Conservation (phyloP, 805 yeast genomes). For the Diddensiella transvaalensis region DNA sequence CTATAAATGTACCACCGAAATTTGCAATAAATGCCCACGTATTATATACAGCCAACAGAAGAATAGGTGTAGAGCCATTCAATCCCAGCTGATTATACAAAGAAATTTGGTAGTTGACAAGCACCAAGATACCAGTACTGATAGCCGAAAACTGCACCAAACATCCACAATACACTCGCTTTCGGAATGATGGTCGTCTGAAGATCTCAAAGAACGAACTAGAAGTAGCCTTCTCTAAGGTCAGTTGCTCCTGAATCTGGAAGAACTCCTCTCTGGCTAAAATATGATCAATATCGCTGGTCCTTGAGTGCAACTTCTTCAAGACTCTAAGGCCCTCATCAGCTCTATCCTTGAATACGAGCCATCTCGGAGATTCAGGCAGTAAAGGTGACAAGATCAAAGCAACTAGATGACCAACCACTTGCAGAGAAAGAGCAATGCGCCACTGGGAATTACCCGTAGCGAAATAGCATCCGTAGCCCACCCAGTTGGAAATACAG, state of each 20-base stretch:
- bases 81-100: not conserved
- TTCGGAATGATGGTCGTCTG: conserved; percentile 2
- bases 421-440: not conserved
- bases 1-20: conserved; percentile 1
- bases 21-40: conserved; percentile 7
- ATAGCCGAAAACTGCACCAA: not conserved
- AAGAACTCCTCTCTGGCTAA: conserved; percentile 2
- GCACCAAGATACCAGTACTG: not conserved
- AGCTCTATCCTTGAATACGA: conserved; percentile 2
- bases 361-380: conserved; percentile 11
- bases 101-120: not conserved
- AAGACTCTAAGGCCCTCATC: not conserved
- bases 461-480: conserved; percentile 13
- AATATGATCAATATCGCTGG: not conserved
- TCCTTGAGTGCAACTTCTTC: not conserved
- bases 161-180: not conserved
- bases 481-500: conserved; percentile 10
- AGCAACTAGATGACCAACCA: not conserved
- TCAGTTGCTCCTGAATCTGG: conserved; percentile 2
- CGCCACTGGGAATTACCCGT: conserved; percentile 1
- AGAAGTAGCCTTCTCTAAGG: not conserved
- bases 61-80: not conserved
- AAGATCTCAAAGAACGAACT: not conserved
- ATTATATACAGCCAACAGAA: conserved; percentile 4
- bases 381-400: conserved; percentile 2